Evolutionary conservation across 495 filamentous ascomycete species (phyloP).

Genomic region (Lineolata rhizophorae): DNA sequence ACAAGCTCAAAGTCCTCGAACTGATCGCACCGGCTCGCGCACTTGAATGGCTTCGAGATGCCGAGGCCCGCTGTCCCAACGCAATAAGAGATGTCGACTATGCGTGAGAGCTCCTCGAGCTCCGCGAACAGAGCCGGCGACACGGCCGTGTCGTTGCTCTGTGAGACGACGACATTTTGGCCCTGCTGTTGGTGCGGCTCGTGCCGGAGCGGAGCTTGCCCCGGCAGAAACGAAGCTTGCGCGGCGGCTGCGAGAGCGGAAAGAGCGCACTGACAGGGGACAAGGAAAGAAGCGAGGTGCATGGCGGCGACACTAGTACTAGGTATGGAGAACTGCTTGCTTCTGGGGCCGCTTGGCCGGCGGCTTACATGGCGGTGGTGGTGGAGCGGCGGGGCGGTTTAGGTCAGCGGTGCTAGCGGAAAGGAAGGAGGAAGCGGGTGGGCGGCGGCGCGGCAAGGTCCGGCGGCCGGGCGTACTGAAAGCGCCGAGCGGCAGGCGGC

Average conservation of each 20-base stretch:
- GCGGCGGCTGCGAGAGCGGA: background rate
- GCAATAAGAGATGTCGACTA: conserved; percentile 93
- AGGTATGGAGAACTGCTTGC: too few species aligned
- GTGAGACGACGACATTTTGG: too few species aligned
- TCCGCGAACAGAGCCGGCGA: conserved; percentile 49
- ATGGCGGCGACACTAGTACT: too few species aligned
- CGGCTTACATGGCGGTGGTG: too few species aligned
- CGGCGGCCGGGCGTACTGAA: too few species aligned
- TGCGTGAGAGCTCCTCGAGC: conserved; percentile 62
- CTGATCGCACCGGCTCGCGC: conserved; percentile 60
- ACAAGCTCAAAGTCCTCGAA: conserved; percentile 62
- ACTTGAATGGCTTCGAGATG: conserved; percentile 60
- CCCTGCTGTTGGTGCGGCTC: conserved; percentile 4
- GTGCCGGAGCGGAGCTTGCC: conserved; percentile 7
- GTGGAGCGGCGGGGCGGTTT: too few species aligned
- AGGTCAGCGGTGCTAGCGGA: too few species aligned
- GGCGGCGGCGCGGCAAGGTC: too few species aligned
- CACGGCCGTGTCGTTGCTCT: conserved; percentile 22
- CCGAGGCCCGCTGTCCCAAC: conserved; percentile 55
- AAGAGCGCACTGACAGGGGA: background rate
- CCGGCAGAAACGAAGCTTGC: background rate
- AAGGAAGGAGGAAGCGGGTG: too few species aligned
- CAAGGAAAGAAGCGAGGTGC: too few species aligned
- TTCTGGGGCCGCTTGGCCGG: too few species aligned
- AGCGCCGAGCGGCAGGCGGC: too few species aligned